phyloP scores from a whole-genome alignment of 1,139 yeast species.

The Saccharomyces pastorianus region DNA sequence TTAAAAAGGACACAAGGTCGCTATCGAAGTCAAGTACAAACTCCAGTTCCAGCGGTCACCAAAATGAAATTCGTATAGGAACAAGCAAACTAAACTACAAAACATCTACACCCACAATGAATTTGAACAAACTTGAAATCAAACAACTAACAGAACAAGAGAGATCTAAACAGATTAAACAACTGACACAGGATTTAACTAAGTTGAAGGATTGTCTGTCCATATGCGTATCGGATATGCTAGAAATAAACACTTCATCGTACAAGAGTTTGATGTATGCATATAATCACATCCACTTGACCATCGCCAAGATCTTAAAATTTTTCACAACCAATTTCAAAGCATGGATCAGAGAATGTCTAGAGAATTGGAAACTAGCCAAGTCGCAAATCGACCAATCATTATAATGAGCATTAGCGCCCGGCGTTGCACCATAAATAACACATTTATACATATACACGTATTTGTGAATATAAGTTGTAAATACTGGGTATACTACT shows the following conservation, averaged over 20 bases:
- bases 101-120: conserved; percentile 7
- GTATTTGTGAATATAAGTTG: neutral
- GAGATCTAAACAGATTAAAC: conserved; percentile 28
- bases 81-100: conserved; percentile 14
- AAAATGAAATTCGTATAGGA: conserved; percentile 1
- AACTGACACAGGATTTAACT: conserved; percentile 29
- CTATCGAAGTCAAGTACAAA: neutral
- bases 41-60: neutral
- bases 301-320: conserved; percentile 24
- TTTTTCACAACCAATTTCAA: conserved; percentile 25
- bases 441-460: neutral
- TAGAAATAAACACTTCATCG: conserved; percentile 31
- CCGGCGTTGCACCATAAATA: neutral
- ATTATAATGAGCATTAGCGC: neutral
- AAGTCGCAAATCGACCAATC: conserved; percentile 6
- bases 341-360: conserved; percentile 28
- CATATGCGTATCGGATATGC: conserved; percentile 31
- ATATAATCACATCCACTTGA: conserved; percentile 4
- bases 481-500: neutral
- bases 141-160: conserved; percentile 27
- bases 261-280: conserved; percentile 21
- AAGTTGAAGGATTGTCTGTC: conserved; percentile 34
- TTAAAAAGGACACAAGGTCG: neutral
- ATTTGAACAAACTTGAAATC: conserved; percentile 8
- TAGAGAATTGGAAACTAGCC: conserved; percentile 32